A percentile compares a stretch with the other conserved stretches of the same genome.
Evolutionary conservation across 495 filamentous ascomycete genomes (phyloP).

Genomic region (Penicillium turbatum): DNA sequence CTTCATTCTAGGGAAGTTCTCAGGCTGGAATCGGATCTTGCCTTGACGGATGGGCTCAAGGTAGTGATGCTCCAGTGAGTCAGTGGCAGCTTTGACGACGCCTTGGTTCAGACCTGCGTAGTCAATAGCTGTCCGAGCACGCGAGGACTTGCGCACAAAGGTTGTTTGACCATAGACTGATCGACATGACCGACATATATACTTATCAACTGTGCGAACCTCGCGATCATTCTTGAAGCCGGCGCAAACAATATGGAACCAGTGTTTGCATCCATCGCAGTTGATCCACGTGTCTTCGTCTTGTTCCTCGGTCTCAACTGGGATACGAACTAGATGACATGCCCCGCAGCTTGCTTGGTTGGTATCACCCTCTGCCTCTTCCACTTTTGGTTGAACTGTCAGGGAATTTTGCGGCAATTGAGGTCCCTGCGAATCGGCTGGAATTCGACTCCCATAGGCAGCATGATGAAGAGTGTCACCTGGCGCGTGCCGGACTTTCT

Average conservation of each 20-base stretch:
- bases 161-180: slow-evolving; percentile 61
- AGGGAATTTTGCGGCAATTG: slow-evolving; percentile 7
- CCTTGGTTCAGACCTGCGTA: slow-evolving; percentile 73
- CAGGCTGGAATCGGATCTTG: slow-evolving; percentile 56
- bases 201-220: slow-evolving; percentile 68
- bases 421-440: not conserved
- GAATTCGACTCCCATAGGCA: slow-evolving; percentile 2
- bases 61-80: slow-evolving; percentile 69
- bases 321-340: slow-evolving; percentile 48
- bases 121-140: slow-evolving; percentile 68
- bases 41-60: slow-evolving; percentile 67
- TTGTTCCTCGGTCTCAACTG: slow-evolving; percentile 43
- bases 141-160: slow-evolving; percentile 57
- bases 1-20: slow-evolving; percentile 62
- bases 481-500: slow-evolving; percentile 16
- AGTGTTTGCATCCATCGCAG: slow-evolving; percentile 70
- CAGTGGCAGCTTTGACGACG: slow-evolving; percentile 63
- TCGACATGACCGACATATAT: slow-evolving; percentile 59
- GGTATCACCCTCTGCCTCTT: slow-evolving; percentile 29
- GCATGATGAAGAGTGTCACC: slow-evolving; percentile 10
- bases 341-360: slow-evolving; percentile 47
- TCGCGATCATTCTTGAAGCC: slow-evolving; percentile 67
- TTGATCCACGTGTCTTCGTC: slow-evolving; percentile 63
- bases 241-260: slow-evolving; percentile 72
- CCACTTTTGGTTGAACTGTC: slow-evolving; percentile 23